These are phyloP conservation scores for Picea abies DNA, from an alignment of 83 land plant species.

Conservation along the genomic window DNA sequence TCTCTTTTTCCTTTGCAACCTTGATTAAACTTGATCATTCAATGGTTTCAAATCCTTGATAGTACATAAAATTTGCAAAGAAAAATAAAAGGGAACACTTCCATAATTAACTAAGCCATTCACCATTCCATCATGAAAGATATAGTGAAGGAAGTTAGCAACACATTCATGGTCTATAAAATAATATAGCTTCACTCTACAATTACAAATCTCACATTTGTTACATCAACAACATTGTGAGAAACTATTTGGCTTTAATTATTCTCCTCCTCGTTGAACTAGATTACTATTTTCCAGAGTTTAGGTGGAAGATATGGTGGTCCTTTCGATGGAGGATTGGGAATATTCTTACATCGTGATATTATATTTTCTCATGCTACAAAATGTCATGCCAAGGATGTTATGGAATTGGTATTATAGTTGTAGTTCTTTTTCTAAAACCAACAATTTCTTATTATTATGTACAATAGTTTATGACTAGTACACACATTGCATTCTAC, in stretches of 20 bases:
- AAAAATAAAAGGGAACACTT: slow-evolving; percentile 67
- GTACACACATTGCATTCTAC: no score
- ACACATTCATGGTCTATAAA: slow-evolving; percentile 72
- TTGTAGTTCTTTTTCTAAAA: no score
- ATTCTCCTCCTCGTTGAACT: slow-evolving; percentile 18
- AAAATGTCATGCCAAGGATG: no score
- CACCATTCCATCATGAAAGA: slow-evolving; percentile 75
- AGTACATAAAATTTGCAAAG: slow-evolving; percentile 46
- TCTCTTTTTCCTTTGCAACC: no score
- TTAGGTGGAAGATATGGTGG: slow-evolving; percentile 36
- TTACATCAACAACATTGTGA: slow-evolving; percentile 65
- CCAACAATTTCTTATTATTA: no score
- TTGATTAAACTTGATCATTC: no score
- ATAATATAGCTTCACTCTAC: slow-evolving; percentile 70
- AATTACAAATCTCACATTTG: slow-evolving; percentile 75
- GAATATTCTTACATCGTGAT: no score
- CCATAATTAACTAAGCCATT: slow-evolving; percentile 71
- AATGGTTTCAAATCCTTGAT: no score
- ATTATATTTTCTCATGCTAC: no score
- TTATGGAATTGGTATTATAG: no score
- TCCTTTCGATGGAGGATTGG: no score
- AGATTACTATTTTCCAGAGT: slow-evolving; percentile 73
- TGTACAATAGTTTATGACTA: no score
- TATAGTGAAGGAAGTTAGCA: slow-evolving; percentile 72
- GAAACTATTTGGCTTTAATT: slow-evolving; percentile 54